Evolutionary conservation across 2,329 filamentous ascomycete genomes (phyloP).

Genomic region (Cercospora sp.): DNA sequence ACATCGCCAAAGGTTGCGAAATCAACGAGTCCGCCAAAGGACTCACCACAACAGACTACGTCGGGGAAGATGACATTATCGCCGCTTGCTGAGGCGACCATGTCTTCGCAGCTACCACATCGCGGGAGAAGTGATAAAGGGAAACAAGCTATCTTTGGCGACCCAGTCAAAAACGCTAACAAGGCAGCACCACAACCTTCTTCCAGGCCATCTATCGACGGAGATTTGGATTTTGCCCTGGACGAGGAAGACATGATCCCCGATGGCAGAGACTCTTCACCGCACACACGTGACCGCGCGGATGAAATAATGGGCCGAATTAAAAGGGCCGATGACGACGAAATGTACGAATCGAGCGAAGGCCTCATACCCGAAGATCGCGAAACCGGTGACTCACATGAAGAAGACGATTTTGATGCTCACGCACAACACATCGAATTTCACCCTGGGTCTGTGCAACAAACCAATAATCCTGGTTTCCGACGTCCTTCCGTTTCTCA

Average conservation of each 20-base stretch:
- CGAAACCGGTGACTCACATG: slow-evolving; percentile 24
- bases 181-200: neutral
- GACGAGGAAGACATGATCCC: slow-evolving; percentile 28
- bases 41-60: slow-evolving; percentile 10
- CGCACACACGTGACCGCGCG: slow-evolving; percentile 14
- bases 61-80: slow-evolving; percentile 9
- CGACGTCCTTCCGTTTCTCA: slow-evolving; percentile 35
- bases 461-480: slow-evolving; percentile 40
- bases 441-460: slow-evolving; percentile 33
- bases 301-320: slow-evolving; percentile 26
- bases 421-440: slow-evolving; percentile 31
- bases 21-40: slow-evolving; percentile 3
- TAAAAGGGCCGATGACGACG: slow-evolving; percentile 19
- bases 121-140: neutral
- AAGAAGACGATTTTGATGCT: slow-evolving; percentile 18
- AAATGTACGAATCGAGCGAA: slow-evolving; percentile 27
- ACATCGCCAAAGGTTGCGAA: neutral
- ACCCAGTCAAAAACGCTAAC: neutral
- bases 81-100: slow-evolving; percentile 7
- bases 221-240: slow-evolving; percentile 36
- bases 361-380: slow-evolving; percentile 20
- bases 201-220: slow-evolving; percentile 30
- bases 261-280: slow-evolving; percentile 2
- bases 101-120: slow-evolving; percentile 13
- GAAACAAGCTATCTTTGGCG: neutral